These are phyloP conservation scores for Aspergillus ellipticus DNA, from an alignment of 495 filamentous ascomycete species.

Conservation along the genomic window DNA sequence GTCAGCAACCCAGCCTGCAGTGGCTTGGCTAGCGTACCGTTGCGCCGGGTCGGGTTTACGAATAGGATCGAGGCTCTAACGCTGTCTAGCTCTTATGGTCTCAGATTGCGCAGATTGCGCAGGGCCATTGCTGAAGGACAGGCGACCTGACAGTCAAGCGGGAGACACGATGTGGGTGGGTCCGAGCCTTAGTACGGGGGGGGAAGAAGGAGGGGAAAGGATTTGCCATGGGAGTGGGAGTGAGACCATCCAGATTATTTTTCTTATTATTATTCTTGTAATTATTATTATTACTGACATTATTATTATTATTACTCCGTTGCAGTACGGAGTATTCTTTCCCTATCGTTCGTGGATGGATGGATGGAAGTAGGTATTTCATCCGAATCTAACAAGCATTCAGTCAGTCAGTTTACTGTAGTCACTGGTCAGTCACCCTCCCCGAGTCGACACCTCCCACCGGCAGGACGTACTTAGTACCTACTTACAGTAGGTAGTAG, in stretches of 20 bases:
- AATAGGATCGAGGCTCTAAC: slow-evolving; percentile 20
- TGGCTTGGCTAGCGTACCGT: slow-evolving; percentile 23
- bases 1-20: slow-evolving; percentile 19
- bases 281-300: neutral
- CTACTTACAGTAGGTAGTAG: neutral
- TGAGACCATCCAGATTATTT: neutral
- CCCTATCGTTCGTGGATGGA: too few relatives aligned
- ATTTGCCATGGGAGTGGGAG: neutral
- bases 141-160: slow-evolving; percentile 16
- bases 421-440: too few relatives aligned
- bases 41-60: slow-evolving; percentile 18
- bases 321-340: too few relatives aligned
- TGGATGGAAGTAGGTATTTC: too few relatives aligned
- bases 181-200: slow-evolving; percentile 7
- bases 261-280: neutral
- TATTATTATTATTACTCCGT: neutral
- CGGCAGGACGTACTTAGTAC: neutral
- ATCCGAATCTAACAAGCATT: too few relatives aligned
- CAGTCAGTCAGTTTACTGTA: too few relatives aligned
- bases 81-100: slow-evolving; percentile 18
- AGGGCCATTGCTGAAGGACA: slow-evolving; percentile 16
- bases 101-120: slow-evolving; percentile 18
- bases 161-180: slow-evolving; percentile 23
- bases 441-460: too few relatives aligned
- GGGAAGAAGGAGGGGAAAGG: neutral